These are phyloP conservation scores for Stagonosporopsis chrysanthemi DNA, from an alignment of 2,329 filamentous ascomycete species.

Conservation along the genomic window DNA sequence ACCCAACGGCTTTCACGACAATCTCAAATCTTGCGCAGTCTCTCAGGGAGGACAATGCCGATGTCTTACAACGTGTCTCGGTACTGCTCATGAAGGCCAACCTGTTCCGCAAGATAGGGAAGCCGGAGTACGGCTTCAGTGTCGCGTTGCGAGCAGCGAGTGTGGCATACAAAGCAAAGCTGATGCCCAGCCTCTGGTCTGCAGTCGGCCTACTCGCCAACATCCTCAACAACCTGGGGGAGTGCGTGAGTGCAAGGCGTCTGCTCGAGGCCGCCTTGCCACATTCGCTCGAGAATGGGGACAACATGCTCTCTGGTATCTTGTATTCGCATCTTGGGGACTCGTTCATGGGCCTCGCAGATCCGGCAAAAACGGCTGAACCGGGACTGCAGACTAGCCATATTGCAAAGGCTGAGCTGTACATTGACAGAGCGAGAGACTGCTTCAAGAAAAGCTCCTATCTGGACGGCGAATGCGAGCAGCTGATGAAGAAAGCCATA, in stretches of 20 bases:
- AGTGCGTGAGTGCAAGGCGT: constrained; percentile 71
- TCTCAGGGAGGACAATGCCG: constrained; percentile 63
- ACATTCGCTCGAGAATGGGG: constrained; percentile 73
- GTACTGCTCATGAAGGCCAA: constrained; percentile 76
- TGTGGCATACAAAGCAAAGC: constrained; percentile 72
- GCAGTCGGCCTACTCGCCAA: constrained; percentile 71
- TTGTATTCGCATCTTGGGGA: constrained; percentile 78
- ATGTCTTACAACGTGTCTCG: constrained; percentile 72
- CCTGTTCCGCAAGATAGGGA: constrained; percentile 72
- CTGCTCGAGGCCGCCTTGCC: constrained; percentile 76
- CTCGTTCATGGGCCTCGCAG: constrained; percentile 79
- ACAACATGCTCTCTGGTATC: constrained; percentile 67
- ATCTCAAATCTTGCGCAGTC: constrained; percentile 61
- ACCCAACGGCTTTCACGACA: constrained; percentile 60
- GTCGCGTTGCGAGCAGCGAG: constrained; percentile 77
- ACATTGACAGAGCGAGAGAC: constrained; percentile 47
- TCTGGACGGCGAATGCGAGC: constrained; percentile 74
- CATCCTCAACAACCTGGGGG: constrained; percentile 73
- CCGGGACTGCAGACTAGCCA: constrained; percentile 28
- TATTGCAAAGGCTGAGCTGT: constrained; percentile 44
- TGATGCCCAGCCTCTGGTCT: constrained; percentile 76
- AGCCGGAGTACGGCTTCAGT: constrained; percentile 78
- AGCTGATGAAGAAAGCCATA: constrained; percentile 82
- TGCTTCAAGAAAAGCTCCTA: constrained; percentile 72
- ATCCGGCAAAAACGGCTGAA: constrained; percentile 48